These are phyloP conservation scores for Kwoniella bestiolae DNA, from an alignment of 768 basidiomycete genomes.

Conservation along the genomic window DNA sequence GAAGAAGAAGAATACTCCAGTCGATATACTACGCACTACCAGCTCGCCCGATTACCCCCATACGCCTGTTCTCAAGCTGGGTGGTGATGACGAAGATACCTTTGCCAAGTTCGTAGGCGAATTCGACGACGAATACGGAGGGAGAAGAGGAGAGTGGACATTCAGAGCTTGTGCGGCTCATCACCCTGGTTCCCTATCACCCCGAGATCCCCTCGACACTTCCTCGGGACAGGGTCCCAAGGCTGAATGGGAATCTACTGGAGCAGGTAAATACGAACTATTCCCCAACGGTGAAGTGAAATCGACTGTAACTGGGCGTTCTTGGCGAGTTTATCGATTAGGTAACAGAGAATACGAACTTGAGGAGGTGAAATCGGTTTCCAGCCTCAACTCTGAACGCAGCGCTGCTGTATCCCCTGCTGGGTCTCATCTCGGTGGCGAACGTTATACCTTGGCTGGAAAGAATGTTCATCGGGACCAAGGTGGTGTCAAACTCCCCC, in stretches of 20 bases:
- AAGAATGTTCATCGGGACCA: slow-evolving; percentile 45
- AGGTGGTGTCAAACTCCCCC: slow-evolving; percentile 49
- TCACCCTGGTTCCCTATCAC: slow-evolving; percentile 2
- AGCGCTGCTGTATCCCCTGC: neutral
- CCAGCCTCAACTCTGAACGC: neutral
- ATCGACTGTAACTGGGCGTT: slow-evolving; percentile 36
- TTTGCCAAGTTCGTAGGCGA: slow-evolving; percentile 58
- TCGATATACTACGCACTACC: slow-evolving; percentile 17
- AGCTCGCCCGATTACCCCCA: slow-evolving; percentile 12
- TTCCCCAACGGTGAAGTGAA: slow-evolving; percentile 47
- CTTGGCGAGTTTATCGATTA: slow-evolving; percentile 40
- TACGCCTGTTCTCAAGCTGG: slow-evolving; percentile 46
- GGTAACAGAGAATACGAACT: slow-evolving; percentile 51
- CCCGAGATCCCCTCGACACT: slow-evolving; percentile 27
- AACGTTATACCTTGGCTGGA: slow-evolving; percentile 38
- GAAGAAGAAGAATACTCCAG: slow-evolving; percentile 28
- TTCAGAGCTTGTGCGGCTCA: slow-evolving; percentile 44
- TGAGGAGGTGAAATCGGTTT: slow-evolving; percentile 23
- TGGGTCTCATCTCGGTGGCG: slow-evolving; percentile 4
- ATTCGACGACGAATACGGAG: slow-evolving; percentile 58
- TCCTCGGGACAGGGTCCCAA: slow-evolving; percentile 16
- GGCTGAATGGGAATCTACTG: slow-evolving; percentile 52
- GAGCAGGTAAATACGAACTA: slow-evolving; percentile 52
- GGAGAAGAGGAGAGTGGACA: slow-evolving; percentile 57
- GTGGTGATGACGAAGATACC: slow-evolving; percentile 55